Conservation (phyloP, 225 moss, liverwort and hornwort genomes). For the Physcomitrium patens region DNA sequence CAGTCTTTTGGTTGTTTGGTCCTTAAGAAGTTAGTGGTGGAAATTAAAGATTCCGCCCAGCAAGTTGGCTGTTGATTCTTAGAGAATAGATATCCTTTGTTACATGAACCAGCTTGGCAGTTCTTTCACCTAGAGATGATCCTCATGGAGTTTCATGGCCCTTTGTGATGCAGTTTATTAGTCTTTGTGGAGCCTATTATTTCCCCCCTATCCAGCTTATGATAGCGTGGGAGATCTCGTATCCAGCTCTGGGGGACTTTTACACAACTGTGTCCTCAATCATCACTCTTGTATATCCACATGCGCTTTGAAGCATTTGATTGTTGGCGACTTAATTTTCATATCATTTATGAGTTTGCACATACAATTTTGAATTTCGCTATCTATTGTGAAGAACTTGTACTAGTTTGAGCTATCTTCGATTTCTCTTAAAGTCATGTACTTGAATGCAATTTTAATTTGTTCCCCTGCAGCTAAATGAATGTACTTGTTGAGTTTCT, state of each 20-base stretch:
- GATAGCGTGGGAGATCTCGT: conserved; percentile 16
- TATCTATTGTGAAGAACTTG: too few species aligned
- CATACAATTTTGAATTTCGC: too few species aligned
- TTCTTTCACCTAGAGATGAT: background rate
- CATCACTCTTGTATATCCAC: conserved; percentile 34
- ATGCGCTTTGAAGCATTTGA: conserved; percentile 20
- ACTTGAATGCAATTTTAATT: too few species aligned
- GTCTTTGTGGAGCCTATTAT: conserved; percentile 8
- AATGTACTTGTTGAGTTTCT: too few species aligned
- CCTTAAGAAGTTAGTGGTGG: conserved; percentile 30
- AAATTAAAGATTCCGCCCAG: conserved; percentile 36
- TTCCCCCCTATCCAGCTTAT: conserved; percentile 3
- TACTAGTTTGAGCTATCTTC: too few species aligned
- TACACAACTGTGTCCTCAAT: conserved; percentile 27
- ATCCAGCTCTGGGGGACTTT: conserved; percentile 22
- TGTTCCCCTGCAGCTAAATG: too few species aligned
- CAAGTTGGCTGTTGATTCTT: conserved; percentile 31
- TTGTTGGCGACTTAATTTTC: background rate
- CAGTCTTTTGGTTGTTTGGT: conserved; percentile 27
- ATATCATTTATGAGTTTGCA: background rate
- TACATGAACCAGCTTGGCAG: conserved; percentile 22
- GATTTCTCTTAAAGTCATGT: too few species aligned
- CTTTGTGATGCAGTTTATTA: background rate
- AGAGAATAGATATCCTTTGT: conserved; percentile 17
- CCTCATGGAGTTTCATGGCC: background rate